These are phyloP conservation scores for Candida xyloterini DNA, from an alignment of 805 yeast species.

Conservation along the genomic window DNA sequence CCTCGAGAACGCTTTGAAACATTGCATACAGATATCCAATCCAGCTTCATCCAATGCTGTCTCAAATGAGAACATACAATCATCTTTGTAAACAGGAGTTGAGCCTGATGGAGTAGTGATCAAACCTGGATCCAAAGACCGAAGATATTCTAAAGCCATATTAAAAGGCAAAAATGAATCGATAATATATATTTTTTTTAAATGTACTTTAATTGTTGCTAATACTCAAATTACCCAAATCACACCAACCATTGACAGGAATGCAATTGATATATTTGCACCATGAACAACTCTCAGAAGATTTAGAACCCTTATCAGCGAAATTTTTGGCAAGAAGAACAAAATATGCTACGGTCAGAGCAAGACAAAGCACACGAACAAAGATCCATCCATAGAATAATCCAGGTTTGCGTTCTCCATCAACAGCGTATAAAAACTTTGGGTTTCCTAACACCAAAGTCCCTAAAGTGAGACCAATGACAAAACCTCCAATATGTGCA, in stretches of 20 bases:
- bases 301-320: slow-evolving; percentile 43
- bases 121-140: slow-evolving; percentile 12
- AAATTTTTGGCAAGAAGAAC: slow-evolving; percentile 48
- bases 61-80: slow-evolving; percentile 83
- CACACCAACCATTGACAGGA: slow-evolving; percentile 73
- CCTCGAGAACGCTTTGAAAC: slow-evolving; percentile 70
- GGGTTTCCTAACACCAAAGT: slow-evolving; percentile 56
- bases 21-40: slow-evolving; percentile 69
- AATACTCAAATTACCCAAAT: slow-evolving; percentile 19
- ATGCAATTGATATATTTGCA: slow-evolving; percentile 70
- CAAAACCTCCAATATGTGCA: slow-evolving; percentile 73
- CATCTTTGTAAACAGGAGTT: slow-evolving; percentile 71
- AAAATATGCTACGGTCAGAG: slow-evolving; percentile 47
- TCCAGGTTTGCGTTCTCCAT: slow-evolving; percentile 31
- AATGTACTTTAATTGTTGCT: not conserved
- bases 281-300: slow-evolving; percentile 52
- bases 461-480: slow-evolving; percentile 53
- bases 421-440: slow-evolving; percentile 32
- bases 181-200: not conserved
- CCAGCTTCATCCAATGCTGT: slow-evolving; percentile 56
- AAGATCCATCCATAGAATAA: slow-evolving; percentile 52
- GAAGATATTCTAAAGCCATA: slow-evolving; percentile 22
- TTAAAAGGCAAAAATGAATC: not conserved
- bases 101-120: slow-evolving; percentile 22
- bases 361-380: slow-evolving; percentile 44